Conservation (phyloP, 2,329 filamentous ascomycete species). For the Aspergillus fijiensis region DNA sequence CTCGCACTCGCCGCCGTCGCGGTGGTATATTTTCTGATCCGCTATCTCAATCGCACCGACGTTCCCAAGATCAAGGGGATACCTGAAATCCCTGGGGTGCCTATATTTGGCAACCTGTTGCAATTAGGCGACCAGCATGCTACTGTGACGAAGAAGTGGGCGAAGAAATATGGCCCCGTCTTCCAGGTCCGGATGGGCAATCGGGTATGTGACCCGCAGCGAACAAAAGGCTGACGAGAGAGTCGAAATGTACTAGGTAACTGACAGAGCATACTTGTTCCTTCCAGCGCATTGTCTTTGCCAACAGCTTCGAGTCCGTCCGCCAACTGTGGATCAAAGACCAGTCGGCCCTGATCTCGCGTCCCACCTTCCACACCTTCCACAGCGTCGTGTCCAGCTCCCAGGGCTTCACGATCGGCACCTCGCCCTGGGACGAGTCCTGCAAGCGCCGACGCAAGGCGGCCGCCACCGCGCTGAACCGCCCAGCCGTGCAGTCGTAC, state of each 20-base stretch:
- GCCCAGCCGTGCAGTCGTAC: conserved; percentile 72
- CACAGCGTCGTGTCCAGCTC: conserved; percentile 75
- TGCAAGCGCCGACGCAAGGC: conserved; percentile 76
- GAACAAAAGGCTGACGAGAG: no score
- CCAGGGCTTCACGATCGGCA: conserved; percentile 79
- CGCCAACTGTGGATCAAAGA: conserved; percentile 73
- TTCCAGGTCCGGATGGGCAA: conserved; percentile 70
- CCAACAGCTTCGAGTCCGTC: conserved; percentile 74
- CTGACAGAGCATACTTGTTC: no score
- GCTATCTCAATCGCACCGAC: conserved; percentile 53
- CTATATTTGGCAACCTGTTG: conserved; percentile 63
- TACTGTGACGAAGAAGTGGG: conserved; percentile 56
- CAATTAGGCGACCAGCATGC: conserved; percentile 61
- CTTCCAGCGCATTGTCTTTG: conserved; percentile 67
- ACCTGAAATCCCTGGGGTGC: conserved; percentile 61
- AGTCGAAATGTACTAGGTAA: no score
- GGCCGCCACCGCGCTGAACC: conserved; percentile 74
- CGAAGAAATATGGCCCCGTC: conserved; percentile 61
- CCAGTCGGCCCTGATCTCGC: conserved; percentile 73
- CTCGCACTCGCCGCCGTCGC: conserved; percentile 35
- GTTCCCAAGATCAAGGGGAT: conserved; percentile 61
- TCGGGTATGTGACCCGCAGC: conserved; percentile 44
- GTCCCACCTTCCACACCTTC: conserved; percentile 77
- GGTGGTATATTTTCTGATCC: conserved; percentile 42
- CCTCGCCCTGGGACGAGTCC: conserved; percentile 79